These are phyloP conservation scores for Pichia pseudocactophila DNA, from an alignment of 805 yeast species.

Conservation along the genomic window DNA sequence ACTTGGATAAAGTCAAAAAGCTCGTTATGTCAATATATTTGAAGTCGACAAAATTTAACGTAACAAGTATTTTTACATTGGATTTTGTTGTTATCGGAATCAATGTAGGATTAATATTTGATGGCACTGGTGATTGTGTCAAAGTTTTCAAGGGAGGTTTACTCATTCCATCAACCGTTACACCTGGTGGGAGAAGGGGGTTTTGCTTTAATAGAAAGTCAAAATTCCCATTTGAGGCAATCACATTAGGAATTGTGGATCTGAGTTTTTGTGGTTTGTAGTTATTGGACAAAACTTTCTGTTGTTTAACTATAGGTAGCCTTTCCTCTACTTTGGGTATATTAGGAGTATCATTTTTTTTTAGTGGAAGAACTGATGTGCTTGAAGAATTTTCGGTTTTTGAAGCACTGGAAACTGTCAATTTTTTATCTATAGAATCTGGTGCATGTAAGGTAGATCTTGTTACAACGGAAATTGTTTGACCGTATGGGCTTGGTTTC, in stretches of 20 bases:
- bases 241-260: no score
- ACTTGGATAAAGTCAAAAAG: slow-evolving; percentile 30
- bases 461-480: slow-evolving; percentile 27
- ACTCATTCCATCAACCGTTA: no score
- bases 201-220: background rate
- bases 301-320: no score
- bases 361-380: background rate
- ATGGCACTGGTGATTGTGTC: background rate
- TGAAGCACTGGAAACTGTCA: background rate
- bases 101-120: slow-evolving; percentile 27
- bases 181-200: background rate
- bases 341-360: no score
- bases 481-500: slow-evolving; percentile 27
- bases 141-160: background rate
- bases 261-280: no score
- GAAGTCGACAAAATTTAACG: slow-evolving; percentile 54
- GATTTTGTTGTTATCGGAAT: slow-evolving; percentile 28
- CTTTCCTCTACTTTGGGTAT: no score
- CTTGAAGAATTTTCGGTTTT: background rate
- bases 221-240: background rate
- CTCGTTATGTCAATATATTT: slow-evolving; percentile 37
- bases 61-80: slow-evolving; percentile 40
- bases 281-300: no score
- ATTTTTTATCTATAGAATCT: slow-evolving; percentile 2
- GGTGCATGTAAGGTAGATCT: slow-evolving; percentile 20